phyloP scores from a whole-genome alignment of 441 rosid genomes.

The Capsella rubella region DNA sequence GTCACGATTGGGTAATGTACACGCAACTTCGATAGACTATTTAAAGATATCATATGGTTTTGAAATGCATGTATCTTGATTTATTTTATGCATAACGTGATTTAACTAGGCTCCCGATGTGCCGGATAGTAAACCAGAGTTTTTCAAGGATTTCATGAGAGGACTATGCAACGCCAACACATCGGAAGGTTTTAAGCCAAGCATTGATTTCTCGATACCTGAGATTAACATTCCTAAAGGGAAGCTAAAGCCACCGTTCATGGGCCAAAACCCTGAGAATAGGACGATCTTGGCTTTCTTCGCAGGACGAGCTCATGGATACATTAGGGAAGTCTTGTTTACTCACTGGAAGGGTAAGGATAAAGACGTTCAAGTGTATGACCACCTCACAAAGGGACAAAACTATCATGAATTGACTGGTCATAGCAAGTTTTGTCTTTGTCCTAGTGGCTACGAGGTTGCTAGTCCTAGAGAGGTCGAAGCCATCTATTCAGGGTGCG shows the following conservation, averaged over 20 bases:
- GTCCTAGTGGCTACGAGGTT: slow-evolving; percentile 73
- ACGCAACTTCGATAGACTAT: background rate
- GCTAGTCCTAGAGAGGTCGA: slow-evolving; percentile 60
- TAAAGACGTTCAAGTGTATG: slow-evolving; percentile 54
- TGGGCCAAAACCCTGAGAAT: slow-evolving; percentile 32
- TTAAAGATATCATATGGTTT: background rate
- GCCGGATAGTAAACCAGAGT: slow-evolving; percentile 42
- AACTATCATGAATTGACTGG: slow-evolving; percentile 51
- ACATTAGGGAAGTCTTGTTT: slow-evolving; percentile 49
- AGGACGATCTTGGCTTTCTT: slow-evolving; percentile 60
- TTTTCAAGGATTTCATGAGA: slow-evolving; percentile 50
- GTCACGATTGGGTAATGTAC: slow-evolving; percentile 66
- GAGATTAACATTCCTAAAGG: slow-evolving; percentile 45
- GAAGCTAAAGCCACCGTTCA: slow-evolving; percentile 36
- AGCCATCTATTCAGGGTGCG: slow-evolving; percentile 50
- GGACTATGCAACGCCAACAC: slow-evolving; percentile 70
- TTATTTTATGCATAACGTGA: background rate
- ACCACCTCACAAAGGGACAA: slow-evolving; percentile 44
- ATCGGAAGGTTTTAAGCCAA: slow-evolving; percentile 56
- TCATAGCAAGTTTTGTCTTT: slow-evolving; percentile 60
- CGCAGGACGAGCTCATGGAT: slow-evolving; percentile 64
- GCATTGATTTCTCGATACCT: slow-evolving; percentile 55
- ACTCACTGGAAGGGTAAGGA: slow-evolving; percentile 61
- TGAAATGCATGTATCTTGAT: too few species aligned
- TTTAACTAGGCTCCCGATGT: slow-evolving; percentile 52